Evolutionary conservation across 176 grass and related monocot genomes (phyloP).

Genomic region (Bothriochloa decipiens): DNA sequence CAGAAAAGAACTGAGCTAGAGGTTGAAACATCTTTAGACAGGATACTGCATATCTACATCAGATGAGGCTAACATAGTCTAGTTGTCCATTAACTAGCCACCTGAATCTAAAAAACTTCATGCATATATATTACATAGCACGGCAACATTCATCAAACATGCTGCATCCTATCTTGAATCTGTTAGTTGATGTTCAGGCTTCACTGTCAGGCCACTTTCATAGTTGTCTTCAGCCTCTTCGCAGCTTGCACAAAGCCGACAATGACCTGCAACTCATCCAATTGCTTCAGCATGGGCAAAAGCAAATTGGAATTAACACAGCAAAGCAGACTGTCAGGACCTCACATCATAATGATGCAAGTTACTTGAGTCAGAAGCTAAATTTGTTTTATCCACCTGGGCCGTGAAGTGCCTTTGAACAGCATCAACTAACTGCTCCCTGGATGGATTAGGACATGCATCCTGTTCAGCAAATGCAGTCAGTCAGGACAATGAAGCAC

Average conservation of each 20-base stretch:
- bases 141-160: constrained; percentile 53
- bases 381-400: constrained; percentile 56
- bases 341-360: neutral
- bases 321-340: constrained; percentile 22
- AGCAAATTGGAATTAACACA: constrained; percentile 49
- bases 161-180: constrained; percentile 56
- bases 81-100: constrained; percentile 40
- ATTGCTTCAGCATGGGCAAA: constrained; percentile 66
- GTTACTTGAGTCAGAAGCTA: constrained; percentile 18
- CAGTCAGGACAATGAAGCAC: constrained; percentile 21
- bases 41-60: constrained; percentile 55
- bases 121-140: constrained; percentile 66
- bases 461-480: constrained; percentile 48
- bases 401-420: constrained; percentile 86
- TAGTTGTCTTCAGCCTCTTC: constrained; percentile 71
- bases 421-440: constrained; percentile 77
- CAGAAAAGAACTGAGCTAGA: constrained; percentile 39
- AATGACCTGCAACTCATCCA: constrained; percentile 89
- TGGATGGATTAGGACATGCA: constrained; percentile 75
- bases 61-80: constrained; percentile 36
- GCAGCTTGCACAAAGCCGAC: constrained; percentile 70
- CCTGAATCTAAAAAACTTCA: constrained; percentile 46
- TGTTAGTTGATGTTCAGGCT: constrained; percentile 55
- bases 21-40: constrained; percentile 40
- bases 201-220: constrained; percentile 45